A percentile compares a stretch with the other conserved stretches of the same genome.
Conservation (phyloP, 371 early-diverging fungal species). For the Rhizopus arrhizus region DNA sequence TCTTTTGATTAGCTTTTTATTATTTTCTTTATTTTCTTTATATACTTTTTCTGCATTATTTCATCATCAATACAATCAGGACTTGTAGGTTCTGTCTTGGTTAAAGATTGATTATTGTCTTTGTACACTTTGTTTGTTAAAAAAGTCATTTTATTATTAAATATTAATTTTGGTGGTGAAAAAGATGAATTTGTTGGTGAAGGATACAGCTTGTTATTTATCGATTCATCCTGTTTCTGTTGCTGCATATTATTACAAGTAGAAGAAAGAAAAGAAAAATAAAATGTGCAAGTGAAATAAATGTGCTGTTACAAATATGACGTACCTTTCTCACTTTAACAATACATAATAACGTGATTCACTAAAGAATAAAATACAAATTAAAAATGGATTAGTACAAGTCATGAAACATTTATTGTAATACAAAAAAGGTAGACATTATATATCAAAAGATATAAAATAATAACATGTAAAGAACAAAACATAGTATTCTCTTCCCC, state of each 20-base stretch:
- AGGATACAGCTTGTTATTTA: neutral
- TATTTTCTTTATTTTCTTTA: neutral
- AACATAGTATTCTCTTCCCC: too few species aligned
- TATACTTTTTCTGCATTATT: conserved; percentile 45
- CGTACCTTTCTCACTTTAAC: neutral
- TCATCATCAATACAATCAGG: conserved; percentile 43
- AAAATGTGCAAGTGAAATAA: neutral
- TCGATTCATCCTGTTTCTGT: neutral
- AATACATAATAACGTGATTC: neutral
- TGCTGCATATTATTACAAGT: neutral
- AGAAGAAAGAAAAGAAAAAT: neutral
- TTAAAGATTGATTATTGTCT: neutral
- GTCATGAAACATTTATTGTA: too few species aligned
- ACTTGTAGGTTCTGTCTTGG: conserved; percentile 23
- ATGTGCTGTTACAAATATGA: conserved; percentile 1
- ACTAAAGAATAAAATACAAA: too few species aligned
- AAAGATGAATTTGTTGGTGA: neutral
- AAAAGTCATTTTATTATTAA: neutral
- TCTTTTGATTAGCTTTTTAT: conserved; percentile 1
- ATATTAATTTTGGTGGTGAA: neutral
- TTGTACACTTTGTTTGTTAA: conserved; percentile 1
- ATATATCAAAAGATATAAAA: too few species aligned
- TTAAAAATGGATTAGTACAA: too few species aligned
- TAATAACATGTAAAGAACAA: too few species aligned
- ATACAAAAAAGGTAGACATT: too few species aligned